Evolutionary conservation across 352 stramenopile species (phyloP), one percentile per base, ranked within the genome.

Genomic region (Phytophthora hybrid): DNA sequence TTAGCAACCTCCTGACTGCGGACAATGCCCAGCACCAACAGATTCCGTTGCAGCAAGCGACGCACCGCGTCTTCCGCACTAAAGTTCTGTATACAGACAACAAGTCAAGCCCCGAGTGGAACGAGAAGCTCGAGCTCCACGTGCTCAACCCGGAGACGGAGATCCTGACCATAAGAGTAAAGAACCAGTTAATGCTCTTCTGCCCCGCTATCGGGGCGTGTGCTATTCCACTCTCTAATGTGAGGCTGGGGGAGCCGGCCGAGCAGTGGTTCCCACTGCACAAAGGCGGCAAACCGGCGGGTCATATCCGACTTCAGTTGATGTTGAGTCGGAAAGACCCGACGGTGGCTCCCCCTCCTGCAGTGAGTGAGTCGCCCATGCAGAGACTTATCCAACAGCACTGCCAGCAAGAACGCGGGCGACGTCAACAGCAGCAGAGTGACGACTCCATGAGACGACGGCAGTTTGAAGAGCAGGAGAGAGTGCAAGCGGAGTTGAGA

Each of bases 71-170:
- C 31, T 93, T 90, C 72, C 80, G 81, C 53, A 93, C 85, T 14
- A 88, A 88, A 66, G 75, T 90, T 19, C 58, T 79, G 18, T 80
- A 76, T 34, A 78, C 80, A 21, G 66, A 74, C 51, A 49, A 78
- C 52, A 81, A 75, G n/a, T 78, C 75, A 10, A 73, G 79, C 46
- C 82, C 85, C 10, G 63, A 91, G 44, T 93, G 85, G 85, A 91
- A 93, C 66, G 79, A 93, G 55, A 93, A 93, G 77, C 88, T 93
- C 31, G 79, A 92, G 52, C 69, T 93, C 26, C 75, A 83, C 16
- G 70, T 93, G 8, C 59, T 85, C 6, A 76, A 90, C 19, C 81
- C 84, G 10, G 60, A 70, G 18, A 84, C 72, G 21, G 77, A 90
- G 74, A 85, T 93, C 46, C 54, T 93, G 19, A 90, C 79, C 46